Base-by-base conservation (phyloP, 306 rosid species). In the Dicorynia guianensis region DNA sequence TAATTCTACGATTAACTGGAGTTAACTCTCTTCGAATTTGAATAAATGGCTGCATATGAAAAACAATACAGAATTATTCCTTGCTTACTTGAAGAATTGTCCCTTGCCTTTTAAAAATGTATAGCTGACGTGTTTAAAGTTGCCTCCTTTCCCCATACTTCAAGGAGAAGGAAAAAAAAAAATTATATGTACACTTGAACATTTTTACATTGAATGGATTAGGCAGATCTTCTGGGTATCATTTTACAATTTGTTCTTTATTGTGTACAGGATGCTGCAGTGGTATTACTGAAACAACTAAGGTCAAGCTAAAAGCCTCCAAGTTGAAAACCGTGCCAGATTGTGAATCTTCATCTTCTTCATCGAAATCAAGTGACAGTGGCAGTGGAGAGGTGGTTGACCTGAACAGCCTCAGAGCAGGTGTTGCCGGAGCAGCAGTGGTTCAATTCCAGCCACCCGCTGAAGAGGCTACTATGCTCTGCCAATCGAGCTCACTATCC, bases 331-430 rank as follows among this genome's bases (percentile, higher is more conserved):
- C 61, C 34, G 74, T 62, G 59, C 35, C 55, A 49, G 76, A 82
- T 60, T 44, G 69, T 81, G 81, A 78, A 63, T 91, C 90, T 0
- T 85, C 93, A 0, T 87, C 91, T 1, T 87, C 91, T 6, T 94
- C 92, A 0, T 25, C 30, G 30, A 93, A 87, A 78, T 91, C 96
- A 11, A 90, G 97, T 57, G 96, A 84, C 57, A 79, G 85, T 3
- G 93, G 92, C n/a, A 69, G 96, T 42, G 87, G 42, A 20, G 74
- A 87, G 63, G 81, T 68, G 42, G 82, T 81, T 63, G 81, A 87
- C 79, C 84, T 74, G 85, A 79, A 66, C 36, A 15, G 73, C 80
- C 52, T 65, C 17, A 79, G 79, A 79, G 72, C 73, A 63, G 62
- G 67, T 62, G 79, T 62, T 18, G 47, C 64, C 13, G 80, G 86